Base-by-base conservation (phyloP, 208 protist species). In the Porcisia deanei region DNA sequence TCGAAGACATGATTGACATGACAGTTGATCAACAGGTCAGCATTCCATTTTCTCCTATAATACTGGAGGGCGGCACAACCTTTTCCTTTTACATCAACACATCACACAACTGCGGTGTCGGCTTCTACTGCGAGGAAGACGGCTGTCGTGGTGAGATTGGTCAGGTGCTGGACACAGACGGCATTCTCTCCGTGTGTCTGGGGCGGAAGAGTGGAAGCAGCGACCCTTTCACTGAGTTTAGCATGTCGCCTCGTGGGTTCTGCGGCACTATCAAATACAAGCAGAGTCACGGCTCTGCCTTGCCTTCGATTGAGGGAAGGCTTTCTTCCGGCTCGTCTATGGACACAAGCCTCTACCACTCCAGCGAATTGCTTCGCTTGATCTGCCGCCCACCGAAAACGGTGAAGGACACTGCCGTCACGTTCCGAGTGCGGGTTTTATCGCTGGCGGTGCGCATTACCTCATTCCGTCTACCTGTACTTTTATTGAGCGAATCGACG, bases 81-180 rank as follows among this genome's bases (percentile, higher is more conserved):
- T 96, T 98, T 77, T 78, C 92, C 22, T 86, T 98, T 25, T 98
- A 96, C 79, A 87, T 98, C 69, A 95, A 98, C 84, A 91, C 91
- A 14, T 94, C 90, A 6, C 90, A 96, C 77, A 98, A 96, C 85
- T 97, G 88, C 79, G 92, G 90, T 20, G 84, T 98, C 52, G 89
- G 94, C 59, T 91, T 94, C 71, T 98, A 94, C 79, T 79, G 86
- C 52, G 89, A 93, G 74, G 92, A 96, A 69, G 90, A 94, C 63
- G 92, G 92, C 16, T 94, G 89, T 75, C 73, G 76, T 9, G 94
- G 91, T 18, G 87, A 87, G 52, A 87, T 96, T 52, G 92, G 88
- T 18, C 77, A 74, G 49, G 89, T 89, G 78, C 83, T 96, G 71
- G 94, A 98, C 83, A 87, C 66, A 2, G 94, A 98, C 80, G 91